phyloP scores from a whole-genome alignment of 768 basidiomycete genomes.

The Crucibulum laeve region DNA sequence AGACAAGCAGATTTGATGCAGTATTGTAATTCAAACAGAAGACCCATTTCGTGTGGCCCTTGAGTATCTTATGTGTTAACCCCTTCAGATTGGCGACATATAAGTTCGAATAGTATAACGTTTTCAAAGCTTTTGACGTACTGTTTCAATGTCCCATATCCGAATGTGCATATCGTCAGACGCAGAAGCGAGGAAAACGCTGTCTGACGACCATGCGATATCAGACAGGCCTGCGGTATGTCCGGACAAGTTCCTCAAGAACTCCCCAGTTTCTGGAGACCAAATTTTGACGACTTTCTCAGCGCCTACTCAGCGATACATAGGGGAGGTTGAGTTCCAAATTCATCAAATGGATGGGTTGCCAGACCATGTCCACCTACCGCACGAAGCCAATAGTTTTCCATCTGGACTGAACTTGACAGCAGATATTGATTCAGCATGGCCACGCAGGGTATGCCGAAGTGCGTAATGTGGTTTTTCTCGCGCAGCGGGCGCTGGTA shows the following conservation, averaged over 20 bases:
- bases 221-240: slow-evolving; percentile 86
- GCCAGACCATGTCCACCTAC: slow-evolving; percentile 44
- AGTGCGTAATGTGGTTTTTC: slow-evolving; percentile 68
- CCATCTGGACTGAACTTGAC: slow-evolving; percentile 94
- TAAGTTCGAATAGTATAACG: not conserved
- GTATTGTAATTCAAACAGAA: slow-evolving; percentile 93
- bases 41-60: slow-evolving; percentile 83
- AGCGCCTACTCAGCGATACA: slow-evolving; percentile 48
- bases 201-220: slow-evolving; percentile 85
- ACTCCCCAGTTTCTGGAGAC: slow-evolving; percentile 76
- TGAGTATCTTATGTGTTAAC: slow-evolving; percentile 63
- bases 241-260: slow-evolving; percentile 68
- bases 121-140: slow-evolving; percentile 28
- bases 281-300: slow-evolving; percentile 80
- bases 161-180: slow-evolving; percentile 89
- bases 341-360: too few relatives aligned
- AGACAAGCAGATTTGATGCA: slow-evolving; percentile 83
- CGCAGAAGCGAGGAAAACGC: slow-evolving; percentile 79
- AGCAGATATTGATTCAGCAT: slow-evolving; percentile 80
- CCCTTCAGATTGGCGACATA: slow-evolving; percentile 53
- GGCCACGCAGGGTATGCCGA: slow-evolving; percentile 65
- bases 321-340: too few relatives aligned
- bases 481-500: slow-evolving; percentile 24
- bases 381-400: slow-evolving; percentile 77
- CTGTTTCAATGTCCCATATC: slow-evolving; percentile 84